Evolutionary conservation across 2,329 filamentous ascomycete species (phyloP).

Genomic region (Sporothrix variecibatus): DNA sequence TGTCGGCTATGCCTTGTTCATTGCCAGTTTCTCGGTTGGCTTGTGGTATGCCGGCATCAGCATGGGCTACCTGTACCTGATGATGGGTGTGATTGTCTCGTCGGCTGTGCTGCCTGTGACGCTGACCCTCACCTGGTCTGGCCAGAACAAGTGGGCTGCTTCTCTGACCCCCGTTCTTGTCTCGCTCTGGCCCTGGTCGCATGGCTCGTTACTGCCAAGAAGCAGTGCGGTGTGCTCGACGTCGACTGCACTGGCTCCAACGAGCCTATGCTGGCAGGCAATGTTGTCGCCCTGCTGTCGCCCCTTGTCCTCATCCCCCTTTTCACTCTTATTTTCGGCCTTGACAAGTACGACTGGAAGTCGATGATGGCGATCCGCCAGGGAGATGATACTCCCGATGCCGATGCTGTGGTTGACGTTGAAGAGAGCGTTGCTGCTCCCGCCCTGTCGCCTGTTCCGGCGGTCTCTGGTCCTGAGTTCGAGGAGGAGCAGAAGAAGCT

Average conservation of each 20-base stretch:
- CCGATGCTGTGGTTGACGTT: constrained; percentile 60
- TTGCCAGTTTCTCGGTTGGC: constrained; percentile 76
- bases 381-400: constrained; percentile 63
- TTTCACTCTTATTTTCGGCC: constrained; percentile 69
- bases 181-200: constrained; percentile 69
- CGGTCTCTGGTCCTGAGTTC: constrained; percentile 42
- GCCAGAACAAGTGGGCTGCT: constrained; percentile 75
- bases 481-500: constrained; percentile 45
- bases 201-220: constrained; percentile 76
- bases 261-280: constrained; percentile 84
- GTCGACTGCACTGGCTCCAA: constrained; percentile 81
- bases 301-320: constrained; percentile 74
- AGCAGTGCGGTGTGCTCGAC: constrained; percentile 66
- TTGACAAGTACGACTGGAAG: constrained; percentile 81
- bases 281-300: constrained; percentile 78
- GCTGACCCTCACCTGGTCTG: constrained; percentile 76
- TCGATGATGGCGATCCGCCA: constrained; percentile 79
- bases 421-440: constrained; percentile 65
- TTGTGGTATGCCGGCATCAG: constrained; percentile 73
- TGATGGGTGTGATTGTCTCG: constrained; percentile 91
- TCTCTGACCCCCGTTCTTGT: constrained; percentile 67
- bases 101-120: constrained; percentile 81
- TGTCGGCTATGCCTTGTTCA: constrained; percentile 68
- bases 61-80: constrained; percentile 74
- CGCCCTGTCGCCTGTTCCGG: constrained; percentile 24